These are phyloP conservation scores for Trypanosoma cruzi DNA, from an alignment of 208 protist species.

Conservation along the genomic window DNA sequence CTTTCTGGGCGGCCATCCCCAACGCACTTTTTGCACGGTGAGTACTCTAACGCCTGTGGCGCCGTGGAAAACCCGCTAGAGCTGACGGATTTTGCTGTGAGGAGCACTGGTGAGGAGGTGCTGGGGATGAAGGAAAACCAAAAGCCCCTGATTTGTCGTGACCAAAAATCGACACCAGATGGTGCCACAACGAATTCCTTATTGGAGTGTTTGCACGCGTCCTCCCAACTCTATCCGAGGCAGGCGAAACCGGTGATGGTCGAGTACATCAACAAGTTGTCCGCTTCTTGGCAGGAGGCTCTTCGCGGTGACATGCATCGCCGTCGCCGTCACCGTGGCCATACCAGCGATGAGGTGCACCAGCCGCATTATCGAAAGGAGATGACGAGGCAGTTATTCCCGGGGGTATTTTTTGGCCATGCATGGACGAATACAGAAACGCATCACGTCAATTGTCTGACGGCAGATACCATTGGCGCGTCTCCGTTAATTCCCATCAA, in stretches of 20 bases:
- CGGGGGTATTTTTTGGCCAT: slow-evolving; percentile 13
- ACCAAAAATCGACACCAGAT: not conserved
- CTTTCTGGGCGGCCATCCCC: not conserved
- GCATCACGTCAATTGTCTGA: not conserved
- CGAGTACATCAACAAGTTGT: slow-evolving; percentile 18
- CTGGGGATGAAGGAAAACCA: not conserved
- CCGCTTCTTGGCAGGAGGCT: slow-evolving; percentile 20
- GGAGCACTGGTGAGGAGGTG: not conserved
- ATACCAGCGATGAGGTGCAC: not conserved
- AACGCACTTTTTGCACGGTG: no score
- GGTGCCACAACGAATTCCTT: not conserved
- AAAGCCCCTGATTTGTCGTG: not conserved
- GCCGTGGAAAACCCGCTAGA: not conserved
- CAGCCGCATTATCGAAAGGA: not conserved
- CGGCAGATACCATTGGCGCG: not conserved
- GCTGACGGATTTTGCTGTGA: not conserved
- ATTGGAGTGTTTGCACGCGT: not conserved
- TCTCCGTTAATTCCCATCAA: slow-evolving; percentile 7
- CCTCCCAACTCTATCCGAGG: not conserved
- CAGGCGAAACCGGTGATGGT: slow-evolving; percentile 25
- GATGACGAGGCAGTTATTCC: slow-evolving; percentile 3
- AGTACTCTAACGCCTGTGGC: not conserved
- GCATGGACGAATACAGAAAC: not conserved
- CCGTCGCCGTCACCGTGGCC: not conserved
- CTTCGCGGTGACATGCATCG: slow-evolving; percentile 5